Conservation (phyloP, 805 yeast species). For the Hermanozyma aechmeae region DNA sequence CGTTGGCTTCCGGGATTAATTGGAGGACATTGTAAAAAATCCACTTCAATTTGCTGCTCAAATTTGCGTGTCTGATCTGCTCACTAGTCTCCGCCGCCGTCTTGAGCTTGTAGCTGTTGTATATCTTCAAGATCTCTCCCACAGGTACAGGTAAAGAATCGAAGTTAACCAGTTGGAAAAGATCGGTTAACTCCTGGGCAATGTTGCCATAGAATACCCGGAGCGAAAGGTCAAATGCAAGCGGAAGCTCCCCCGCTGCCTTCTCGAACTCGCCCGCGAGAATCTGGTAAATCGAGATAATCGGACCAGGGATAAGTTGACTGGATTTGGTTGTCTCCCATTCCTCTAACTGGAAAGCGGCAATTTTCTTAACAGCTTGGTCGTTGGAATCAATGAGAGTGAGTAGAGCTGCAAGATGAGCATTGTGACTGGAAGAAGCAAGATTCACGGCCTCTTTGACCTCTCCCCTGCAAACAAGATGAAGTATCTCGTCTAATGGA, state of each 20-base stretch:
- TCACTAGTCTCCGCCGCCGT: too few relatives aligned
- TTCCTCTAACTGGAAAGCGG: conserved; percentile 50
- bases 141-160: too few relatives aligned
- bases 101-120: too few relatives aligned
- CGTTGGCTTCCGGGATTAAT: conserved; percentile 1
- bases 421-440: conserved; percentile 54
- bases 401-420: conserved; percentile 62
- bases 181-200: conserved; percentile 3
- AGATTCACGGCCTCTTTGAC: conserved; percentile 50
- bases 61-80: conserved; percentile 5
- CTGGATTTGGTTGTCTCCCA: conserved; percentile 47
- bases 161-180: conserved; percentile 1
- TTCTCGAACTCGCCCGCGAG: conserved; percentile 43
- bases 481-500: conserved; percentile 42
- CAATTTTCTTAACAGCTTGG: conserved; percentile 42
- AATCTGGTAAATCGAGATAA: conserved; percentile 55
- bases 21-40: conserved; percentile 35
- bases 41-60: conserved; percentile 43
- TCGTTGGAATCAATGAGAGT: conserved; percentile 69
- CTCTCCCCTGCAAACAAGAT: conserved; percentile 44
- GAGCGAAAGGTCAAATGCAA: conserved; percentile 57
- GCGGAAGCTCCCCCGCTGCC: conserved; percentile 41
- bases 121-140: too few relatives aligned
- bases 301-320: conserved; percentile 39
- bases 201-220: conserved; percentile 54